Conservation (phyloP, 2,329 filamentous ascomycete genomes). For the Calonectria pteridis region DNA sequence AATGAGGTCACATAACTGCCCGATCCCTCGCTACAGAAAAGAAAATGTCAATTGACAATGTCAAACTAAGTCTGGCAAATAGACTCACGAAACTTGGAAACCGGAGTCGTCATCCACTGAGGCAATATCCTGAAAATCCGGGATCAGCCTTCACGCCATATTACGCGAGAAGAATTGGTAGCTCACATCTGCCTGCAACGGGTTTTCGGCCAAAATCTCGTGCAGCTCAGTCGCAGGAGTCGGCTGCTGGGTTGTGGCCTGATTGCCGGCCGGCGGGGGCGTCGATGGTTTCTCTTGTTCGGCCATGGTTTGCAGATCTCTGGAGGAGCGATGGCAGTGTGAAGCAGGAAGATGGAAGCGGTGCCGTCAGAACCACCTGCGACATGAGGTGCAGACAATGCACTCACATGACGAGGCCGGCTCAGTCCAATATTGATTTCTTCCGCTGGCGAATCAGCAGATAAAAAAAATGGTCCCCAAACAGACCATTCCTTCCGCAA, state of each 20-base stretch:
- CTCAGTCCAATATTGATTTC: neutral
- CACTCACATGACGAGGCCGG: neutral
- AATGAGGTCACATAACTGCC: constrained; percentile 8
- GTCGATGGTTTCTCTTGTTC: constrained; percentile 7
- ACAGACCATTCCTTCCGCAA: neutral
- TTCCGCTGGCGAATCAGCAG: neutral
- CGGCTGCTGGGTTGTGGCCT: neutral
- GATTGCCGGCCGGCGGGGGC: neutral
- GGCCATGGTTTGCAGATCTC: constrained; percentile 4
- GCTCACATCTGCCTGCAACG: constrained; percentile 18
- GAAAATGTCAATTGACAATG: neutral
- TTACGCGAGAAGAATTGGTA: neutral
- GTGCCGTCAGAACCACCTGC: neutral
- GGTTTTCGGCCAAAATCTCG: constrained; percentile 1
- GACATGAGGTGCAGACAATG: neutral
- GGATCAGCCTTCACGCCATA: neutral
- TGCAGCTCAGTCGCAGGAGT: constrained; percentile 5
- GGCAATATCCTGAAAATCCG: constrained; percentile 1
- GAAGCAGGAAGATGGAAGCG: neutral
- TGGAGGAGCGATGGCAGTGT: neutral
- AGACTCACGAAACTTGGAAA: constrained; percentile 5
- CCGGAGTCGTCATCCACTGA: constrained; percentile 3
- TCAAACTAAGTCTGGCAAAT: neutral
- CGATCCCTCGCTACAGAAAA: constrained; percentile 5
- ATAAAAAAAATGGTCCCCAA: neutral